These are phyloP conservation scores for Guyanaporus albipodus DNA, from an alignment of 768 basidiomycete genomes.

Conservation along the genomic window DNA sequence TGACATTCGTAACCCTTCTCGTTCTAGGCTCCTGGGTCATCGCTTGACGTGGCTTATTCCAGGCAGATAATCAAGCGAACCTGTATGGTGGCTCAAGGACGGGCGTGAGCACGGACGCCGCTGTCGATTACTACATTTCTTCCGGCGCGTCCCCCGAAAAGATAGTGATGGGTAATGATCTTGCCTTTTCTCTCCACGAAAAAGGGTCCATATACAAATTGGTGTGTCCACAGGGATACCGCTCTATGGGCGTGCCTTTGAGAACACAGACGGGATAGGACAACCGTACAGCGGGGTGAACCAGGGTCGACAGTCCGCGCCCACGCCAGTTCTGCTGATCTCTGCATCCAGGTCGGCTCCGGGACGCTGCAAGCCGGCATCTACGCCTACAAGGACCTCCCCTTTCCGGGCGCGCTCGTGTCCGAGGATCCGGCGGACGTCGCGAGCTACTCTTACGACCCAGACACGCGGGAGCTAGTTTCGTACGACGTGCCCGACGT, in stretches of 20 bases:
- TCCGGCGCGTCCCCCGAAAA: conserved; percentile 63
- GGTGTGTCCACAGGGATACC: conserved; percentile 55
- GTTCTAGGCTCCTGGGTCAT: neutral
- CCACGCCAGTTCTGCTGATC: neutral
- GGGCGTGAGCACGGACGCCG: conserved; percentile 62
- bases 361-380: conserved; percentile 38
- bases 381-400: conserved; percentile 75
- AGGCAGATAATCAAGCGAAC: conserved; percentile 59
- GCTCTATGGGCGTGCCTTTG: conserved; percentile 76
- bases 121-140: conserved; percentile 55
- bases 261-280: conserved; percentile 64
- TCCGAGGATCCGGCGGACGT: conserved; percentile 66
- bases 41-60: neutral
- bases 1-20: conserved; percentile 48
- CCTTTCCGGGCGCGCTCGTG: conserved; percentile 57
- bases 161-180: conserved; percentile 54
- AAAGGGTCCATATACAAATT: neutral
- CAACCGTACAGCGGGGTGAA: conserved; percentile 62
- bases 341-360: conserved; percentile 52
- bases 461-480: conserved; percentile 60
- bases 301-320: neutral
- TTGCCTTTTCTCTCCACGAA: neutral
- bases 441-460: conserved; percentile 76
- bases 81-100: conserved; percentile 63
- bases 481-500: conserved; percentile 76